These are phyloP conservation scores for Chondrostereum purpureum DNA, from an alignment of 1,284 basidiomycete species.

Conservation along the genomic window DNA sequence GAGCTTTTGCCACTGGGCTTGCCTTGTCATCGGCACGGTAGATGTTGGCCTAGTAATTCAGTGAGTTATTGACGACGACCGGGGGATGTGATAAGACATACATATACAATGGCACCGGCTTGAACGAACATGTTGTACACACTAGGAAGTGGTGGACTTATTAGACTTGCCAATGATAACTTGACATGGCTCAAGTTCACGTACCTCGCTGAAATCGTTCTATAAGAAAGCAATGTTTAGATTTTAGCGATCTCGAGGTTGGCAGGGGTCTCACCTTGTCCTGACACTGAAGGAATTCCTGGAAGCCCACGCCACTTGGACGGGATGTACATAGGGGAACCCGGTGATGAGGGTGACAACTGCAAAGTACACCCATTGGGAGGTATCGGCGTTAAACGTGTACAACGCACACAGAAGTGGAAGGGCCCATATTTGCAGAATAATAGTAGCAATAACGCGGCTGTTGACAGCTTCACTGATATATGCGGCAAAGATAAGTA, in stretches of 20 bases:
- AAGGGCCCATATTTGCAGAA: conserved; percentile 57
- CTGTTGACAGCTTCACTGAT: conserved; percentile 51
- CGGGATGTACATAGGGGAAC: conserved; percentile 26
- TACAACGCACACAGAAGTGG: conserved; percentile 54
- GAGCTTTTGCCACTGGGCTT: conserved; percentile 10
- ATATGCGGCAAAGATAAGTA: conserved; percentile 41
- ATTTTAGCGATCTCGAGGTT: no score
- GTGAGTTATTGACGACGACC: not conserved
- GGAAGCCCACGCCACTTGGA: conserved; percentile 56
- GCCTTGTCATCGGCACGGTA: conserved; percentile 40
- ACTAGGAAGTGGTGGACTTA: conserved; percentile 19
- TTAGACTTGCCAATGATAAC: not conserved
- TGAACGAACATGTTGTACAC: conserved; percentile 64
- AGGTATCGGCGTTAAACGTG: conserved; percentile 43
- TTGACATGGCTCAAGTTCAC: no score
- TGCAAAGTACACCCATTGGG: conserved; percentile 54
- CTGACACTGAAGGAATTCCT: conserved; percentile 54
- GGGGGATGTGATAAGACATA: conserved; percentile 21
- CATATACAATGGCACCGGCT: conserved; percentile 43
- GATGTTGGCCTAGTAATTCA: conserved; percentile 36
- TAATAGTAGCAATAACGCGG: conserved; percentile 44
- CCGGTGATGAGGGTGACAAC: conserved; percentile 52
- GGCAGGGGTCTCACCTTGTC: conserved; percentile 28
- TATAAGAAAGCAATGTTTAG: conserved; percentile 15
- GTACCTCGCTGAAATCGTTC: conserved; percentile 45